phyloP scores from a whole-genome alignment of 257 asterid genomes.

The Nicotiana knightiana region DNA sequence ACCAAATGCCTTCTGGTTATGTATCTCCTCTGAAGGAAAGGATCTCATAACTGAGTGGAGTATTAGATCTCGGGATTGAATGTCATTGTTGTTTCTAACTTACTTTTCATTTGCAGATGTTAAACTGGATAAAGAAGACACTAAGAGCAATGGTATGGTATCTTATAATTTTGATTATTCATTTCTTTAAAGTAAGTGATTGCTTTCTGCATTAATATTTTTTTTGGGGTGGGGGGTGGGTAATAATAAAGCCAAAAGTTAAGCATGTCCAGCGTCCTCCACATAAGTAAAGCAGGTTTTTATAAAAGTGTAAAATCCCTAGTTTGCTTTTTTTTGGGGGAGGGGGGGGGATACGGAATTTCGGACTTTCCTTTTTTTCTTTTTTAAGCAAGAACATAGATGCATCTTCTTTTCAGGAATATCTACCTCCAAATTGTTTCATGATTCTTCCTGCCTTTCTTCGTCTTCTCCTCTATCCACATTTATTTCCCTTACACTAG shows the following conservation, averaged over 20 bases:
- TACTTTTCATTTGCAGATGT: slow-evolving; percentile 35
- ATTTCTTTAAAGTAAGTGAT: background rate
- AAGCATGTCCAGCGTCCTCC: background rate
- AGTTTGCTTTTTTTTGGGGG: background rate
- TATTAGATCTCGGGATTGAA: background rate
- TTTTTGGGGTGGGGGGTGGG: background rate
- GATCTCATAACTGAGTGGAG: background rate
- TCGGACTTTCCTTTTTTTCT: background rate
- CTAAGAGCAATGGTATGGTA: slow-evolving; percentile 42
- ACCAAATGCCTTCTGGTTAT: background rate
- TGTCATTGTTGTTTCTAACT: slow-evolving; percentile 1
- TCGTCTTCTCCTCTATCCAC: background rate
- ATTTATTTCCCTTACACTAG: background rate
- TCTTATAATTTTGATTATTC: slow-evolving; percentile 5
- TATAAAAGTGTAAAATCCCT: background rate
- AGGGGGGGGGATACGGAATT: background rate
- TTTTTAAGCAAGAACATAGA: background rate
- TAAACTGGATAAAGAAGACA: slow-evolving; percentile 65
- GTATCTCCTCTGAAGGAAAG: background rate
- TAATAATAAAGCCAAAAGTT: background rate
- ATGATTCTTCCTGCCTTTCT: background rate
- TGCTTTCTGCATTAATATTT: background rate
- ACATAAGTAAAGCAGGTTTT: background rate
- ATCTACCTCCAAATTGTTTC: background rate
- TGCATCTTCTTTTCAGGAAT: background rate